These are phyloP conservation scores for Scalesia atractyloides DNA, from an alignment of 129 eudicot species.

Conservation along the genomic window DNA sequence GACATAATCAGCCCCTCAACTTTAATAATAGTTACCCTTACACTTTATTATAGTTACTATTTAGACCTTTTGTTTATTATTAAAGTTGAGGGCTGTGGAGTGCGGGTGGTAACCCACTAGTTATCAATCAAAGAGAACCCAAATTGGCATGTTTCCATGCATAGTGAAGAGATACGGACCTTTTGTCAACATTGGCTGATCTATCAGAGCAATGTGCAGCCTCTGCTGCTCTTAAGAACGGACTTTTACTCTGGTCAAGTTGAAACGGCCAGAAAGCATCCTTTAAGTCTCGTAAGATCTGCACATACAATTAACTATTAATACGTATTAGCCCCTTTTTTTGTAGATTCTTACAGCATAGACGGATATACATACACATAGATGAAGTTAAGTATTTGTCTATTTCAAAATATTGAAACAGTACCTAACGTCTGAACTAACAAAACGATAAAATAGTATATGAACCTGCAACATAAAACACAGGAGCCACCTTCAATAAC, in stretches of 20 bases:
- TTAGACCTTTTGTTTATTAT: not conserved
- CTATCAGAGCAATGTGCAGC: conserved; percentile 77
- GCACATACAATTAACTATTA: conserved; percentile 24
- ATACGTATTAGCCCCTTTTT: conserved; percentile 7
- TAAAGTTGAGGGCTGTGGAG: no score
- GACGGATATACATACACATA: not conserved
- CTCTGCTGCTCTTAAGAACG: conserved; percentile 81
- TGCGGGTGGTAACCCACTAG: no score
- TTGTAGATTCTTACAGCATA: conserved; percentile 6
- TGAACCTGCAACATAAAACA: conserved; percentile 36
- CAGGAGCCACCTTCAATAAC: conserved; percentile 63
- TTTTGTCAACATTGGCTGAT: conserved; percentile 43
- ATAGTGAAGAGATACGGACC: conserved; percentile 36
- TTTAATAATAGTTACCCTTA: no score
- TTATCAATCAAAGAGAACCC: not conserved
- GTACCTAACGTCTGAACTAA: not conserved
- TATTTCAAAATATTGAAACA: conserved; percentile 1
- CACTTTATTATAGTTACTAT: no score
- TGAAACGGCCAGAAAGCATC: conserved; percentile 93
- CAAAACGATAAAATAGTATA: conserved; percentile 15
- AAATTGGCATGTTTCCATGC: conserved; percentile 8
- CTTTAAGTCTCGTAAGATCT: conserved; percentile 85
- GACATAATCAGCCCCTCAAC: no score
- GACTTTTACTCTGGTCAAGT: conserved; percentile 59
- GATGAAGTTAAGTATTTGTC: not conserved